Evolutionary conservation across 148 eudicot species (phyloP).

Genomic region (Nepenthes gracilis): DNA sequence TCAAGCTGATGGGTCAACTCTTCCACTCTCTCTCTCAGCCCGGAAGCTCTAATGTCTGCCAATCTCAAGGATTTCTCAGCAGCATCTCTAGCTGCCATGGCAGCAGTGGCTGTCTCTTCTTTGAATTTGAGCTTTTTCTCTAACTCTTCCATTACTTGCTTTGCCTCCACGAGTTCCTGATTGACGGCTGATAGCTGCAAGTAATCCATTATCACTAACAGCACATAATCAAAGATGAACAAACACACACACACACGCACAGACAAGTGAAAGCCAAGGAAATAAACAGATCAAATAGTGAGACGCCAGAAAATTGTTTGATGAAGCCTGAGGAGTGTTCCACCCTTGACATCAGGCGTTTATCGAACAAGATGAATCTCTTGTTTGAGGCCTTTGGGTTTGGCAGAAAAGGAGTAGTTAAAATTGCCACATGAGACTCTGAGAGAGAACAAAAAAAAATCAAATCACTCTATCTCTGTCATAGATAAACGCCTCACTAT

Average conservation of each 20-base stretch:
- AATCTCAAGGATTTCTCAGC: slow-evolving; percentile 89
- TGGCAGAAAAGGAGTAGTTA: too few relatives aligned
- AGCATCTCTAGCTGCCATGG: slow-evolving; percentile 96
- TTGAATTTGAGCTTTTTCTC: slow-evolving; percentile 80
- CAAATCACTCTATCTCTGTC: too few relatives aligned
- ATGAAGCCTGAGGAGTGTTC: too few relatives aligned
- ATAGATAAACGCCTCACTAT: too few relatives aligned
- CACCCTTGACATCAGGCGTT: too few relatives aligned
- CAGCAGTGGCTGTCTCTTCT: slow-evolving; percentile 82
- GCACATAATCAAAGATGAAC: not conserved
- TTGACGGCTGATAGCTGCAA: slow-evolving; percentile 59
- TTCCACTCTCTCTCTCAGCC: slow-evolving; percentile 80
- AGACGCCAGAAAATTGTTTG: too few relatives aligned
- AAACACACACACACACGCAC: not conserved
- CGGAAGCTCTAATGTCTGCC: slow-evolving; percentile 68
- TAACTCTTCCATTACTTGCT: slow-evolving; percentile 51
- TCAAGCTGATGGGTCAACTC: slow-evolving; percentile 85
- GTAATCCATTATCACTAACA: not conserved
- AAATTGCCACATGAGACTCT: too few relatives aligned
- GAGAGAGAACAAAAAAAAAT: too few relatives aligned
- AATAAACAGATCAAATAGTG: too few relatives aligned
- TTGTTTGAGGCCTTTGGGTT: too few relatives aligned
- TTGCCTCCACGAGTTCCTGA: slow-evolving; percentile 75
- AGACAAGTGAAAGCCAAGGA: not conserved
- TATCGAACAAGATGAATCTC: too few relatives aligned